Conservation (phyloP, 768 basidiomycete species). For the Mycena olivaceomarginata region DNA sequence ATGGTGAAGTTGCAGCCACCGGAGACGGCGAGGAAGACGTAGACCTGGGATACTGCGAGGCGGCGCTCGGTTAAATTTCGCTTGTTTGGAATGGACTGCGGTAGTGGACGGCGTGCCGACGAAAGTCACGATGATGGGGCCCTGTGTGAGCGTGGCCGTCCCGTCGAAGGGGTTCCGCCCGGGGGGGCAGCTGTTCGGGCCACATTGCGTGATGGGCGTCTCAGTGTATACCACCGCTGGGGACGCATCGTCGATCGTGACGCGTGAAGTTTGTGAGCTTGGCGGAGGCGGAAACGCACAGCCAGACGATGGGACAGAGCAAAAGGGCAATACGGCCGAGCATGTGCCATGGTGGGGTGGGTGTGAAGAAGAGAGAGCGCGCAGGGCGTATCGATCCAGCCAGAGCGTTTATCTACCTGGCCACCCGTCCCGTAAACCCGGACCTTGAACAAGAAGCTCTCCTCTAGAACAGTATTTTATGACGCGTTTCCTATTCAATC, state of each 20-base stretch:
- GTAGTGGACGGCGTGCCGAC: constrained; percentile 11
- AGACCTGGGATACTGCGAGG: constrained; percentile 8
- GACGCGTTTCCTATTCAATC: no score
- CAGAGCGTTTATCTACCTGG: no score
- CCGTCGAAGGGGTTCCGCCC: constrained; percentile 16
- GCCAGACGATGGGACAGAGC: constrained; percentile 52
- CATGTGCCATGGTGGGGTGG: no score
- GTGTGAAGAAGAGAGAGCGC: no score
- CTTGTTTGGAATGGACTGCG: no score
- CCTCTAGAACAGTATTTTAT: no score
- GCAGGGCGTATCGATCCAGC: no score
- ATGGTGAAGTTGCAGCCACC: constrained; percentile 9
- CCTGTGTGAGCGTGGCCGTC: constrained; percentile 25
- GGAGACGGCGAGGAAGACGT: constrained; percentile 6
- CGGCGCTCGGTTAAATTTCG: not conserved
- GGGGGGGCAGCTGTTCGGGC: not conserved
- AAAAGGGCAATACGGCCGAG: not conserved
- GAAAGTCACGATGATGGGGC: constrained; percentile 24
- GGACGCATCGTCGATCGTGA: constrained; percentile 21
- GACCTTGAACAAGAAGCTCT: no score
- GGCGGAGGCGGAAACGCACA: not conserved
- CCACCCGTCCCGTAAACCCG: no score
- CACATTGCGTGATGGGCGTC: constrained; percentile 4
- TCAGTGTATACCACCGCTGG: constrained; percentile 6
- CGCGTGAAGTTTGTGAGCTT: constrained; percentile 28